Evolutionary conservation across 176 grass and related monocot genomes (phyloP).

Genomic region (Aegilops umbellulata): DNA sequence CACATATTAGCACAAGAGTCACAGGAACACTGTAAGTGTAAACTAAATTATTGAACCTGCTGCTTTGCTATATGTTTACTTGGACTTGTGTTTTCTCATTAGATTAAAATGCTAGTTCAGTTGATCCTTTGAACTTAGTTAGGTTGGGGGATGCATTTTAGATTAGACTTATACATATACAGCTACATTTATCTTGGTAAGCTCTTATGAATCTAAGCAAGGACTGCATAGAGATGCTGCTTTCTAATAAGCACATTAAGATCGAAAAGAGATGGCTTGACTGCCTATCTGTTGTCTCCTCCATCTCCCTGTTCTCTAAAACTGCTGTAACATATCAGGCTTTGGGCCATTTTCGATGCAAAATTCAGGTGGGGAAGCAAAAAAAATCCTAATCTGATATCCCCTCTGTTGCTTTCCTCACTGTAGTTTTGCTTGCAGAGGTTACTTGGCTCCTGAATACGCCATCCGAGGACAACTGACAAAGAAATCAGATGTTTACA

Average conservation of each 20-base stretch:
- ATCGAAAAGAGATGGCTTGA: not conserved
- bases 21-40: not conserved
- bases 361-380: too few relatives aligned
- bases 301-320: too few relatives aligned
- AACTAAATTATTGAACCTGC: not conserved
- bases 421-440: conserved; percentile 8
- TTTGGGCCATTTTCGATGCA: too few relatives aligned
- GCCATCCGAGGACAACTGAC: not conserved
- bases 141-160: too few relatives aligned
- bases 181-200: not conserved
- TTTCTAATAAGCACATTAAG: not conserved
- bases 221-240: not conserved
- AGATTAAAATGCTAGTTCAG: not conserved
- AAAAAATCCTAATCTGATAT: not conserved
- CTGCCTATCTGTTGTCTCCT: too few relatives aligned
- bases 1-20: not conserved
- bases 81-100: not conserved
- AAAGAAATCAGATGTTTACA: not conserved
- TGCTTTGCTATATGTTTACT: not conserved
- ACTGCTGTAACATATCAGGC: too few relatives aligned
- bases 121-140: not conserved
- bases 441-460: not conserved
- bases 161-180: not conserved
- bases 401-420: not conserved
- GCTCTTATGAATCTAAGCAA: not conserved